These are phyloP conservation scores for Exophiala alcalophila DNA, from an alignment of 2,329 filamentous ascomycete genomes.

Conservation along the genomic window DNA sequence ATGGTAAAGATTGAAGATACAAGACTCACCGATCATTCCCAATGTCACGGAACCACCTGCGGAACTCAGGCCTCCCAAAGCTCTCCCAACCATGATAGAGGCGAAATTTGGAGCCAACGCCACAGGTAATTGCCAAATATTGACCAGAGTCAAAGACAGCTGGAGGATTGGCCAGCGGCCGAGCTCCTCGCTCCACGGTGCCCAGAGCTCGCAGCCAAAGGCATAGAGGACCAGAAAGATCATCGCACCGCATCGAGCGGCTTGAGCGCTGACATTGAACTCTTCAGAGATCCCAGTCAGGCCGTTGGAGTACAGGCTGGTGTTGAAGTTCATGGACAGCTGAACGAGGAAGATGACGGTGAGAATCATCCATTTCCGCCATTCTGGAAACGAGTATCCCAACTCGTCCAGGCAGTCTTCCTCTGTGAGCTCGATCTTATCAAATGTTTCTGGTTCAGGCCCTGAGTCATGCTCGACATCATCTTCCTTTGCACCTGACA, in stretches of 20 bases:
- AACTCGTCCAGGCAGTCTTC: constrained; percentile 65
- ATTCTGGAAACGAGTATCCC: constrained; percentile 55
- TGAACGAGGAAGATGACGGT: constrained; percentile 72
- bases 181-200: constrained; percentile 80
- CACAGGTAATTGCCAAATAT: constrained; percentile 71
- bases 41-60: constrained; percentile 71
- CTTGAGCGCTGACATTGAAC: constrained; percentile 66
- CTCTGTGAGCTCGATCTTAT: constrained; percentile 46
- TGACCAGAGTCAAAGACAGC: constrained; percentile 69
- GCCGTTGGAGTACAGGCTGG: constrained; percentile 69
- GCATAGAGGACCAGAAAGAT: constrained; percentile 77
- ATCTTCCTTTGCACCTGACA: constrained; percentile 4
- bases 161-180: constrained; percentile 75
- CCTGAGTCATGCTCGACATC: constrained; percentile 8
- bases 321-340: constrained; percentile 77
- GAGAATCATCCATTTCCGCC: constrained; percentile 71
- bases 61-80: constrained; percentile 66
- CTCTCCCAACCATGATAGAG: constrained; percentile 66
- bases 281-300: constrained; percentile 63
- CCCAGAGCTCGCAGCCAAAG: constrained; percentile 85
- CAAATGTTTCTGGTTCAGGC: constrained; percentile 21
- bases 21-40: constrained; percentile 57
- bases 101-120: constrained; percentile 71
- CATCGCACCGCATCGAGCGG: constrained; percentile 69
- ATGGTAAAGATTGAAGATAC: neutral